These are phyloP conservation scores for sorghum (Sorghum bicolor) DNA, from an alignment of 176 grass and related monocot genomes.

Conservation along the genomic window Sorghum_bicolor_NCBIv3 NC_012875.2:46484001-46484500, in stretches of 20 bases:
- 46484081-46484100: background rate
- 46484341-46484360: conserved; percentile 56
- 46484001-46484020: conserved; percentile 26
- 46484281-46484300: conserved; percentile 29
- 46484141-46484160: conserved; percentile 66
- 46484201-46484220: conserved; percentile 22
- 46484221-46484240: conserved; percentile 42
- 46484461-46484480: background rate
- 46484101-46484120: conserved; percentile 20
- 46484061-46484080: background rate
- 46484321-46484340: conserved; percentile 24
- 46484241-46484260: conserved; percentile 47
- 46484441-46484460: background rate
- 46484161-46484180: conserved; percentile 45
- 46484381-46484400: conserved; percentile 16
- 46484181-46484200: conserved; percentile 41
- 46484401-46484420: too few relatives aligned
- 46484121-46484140: conserved; percentile 34
- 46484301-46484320: conserved; percentile 44
- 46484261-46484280: background rate
- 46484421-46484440: background rate
- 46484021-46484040: conserved; percentile 23
- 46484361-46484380: conserved; percentile 34
- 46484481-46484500: background rate
- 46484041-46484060: conserved; percentile 46